These are phyloP conservation scores for Paramecium biaurelia DNA, from an alignment of 73 alveolate genomes.

Conservation along the genomic window DNA sequence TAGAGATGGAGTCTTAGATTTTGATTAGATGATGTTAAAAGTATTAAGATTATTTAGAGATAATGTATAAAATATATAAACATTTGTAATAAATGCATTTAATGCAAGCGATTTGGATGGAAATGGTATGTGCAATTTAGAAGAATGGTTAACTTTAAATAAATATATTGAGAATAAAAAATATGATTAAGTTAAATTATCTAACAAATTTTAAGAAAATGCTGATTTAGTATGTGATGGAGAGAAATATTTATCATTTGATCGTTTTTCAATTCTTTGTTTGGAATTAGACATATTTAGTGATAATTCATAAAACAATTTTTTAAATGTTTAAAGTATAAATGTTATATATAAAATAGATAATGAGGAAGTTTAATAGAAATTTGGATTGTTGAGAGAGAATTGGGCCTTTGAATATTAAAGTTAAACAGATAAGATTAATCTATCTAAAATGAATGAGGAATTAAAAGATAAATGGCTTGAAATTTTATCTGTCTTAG, in stretches of 20 bases:
- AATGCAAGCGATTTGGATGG: slow-evolving; percentile 64
- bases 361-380: background rate
- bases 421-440: background rate
- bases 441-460: background rate
- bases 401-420: background rate
- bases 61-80: slow-evolving; percentile 9
- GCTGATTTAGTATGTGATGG: slow-evolving; percentile 54
- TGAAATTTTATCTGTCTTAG: background rate
- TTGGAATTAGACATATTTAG: slow-evolving; percentile 56
- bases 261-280: slow-evolving; percentile 51
- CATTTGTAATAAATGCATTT: slow-evolving; percentile 60
- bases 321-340: slow-evolving; percentile 1
- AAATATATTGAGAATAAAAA: slow-evolving; percentile 52
- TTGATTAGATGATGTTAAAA: slow-evolving; percentile 48
- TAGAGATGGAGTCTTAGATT: slow-evolving; percentile 51
- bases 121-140: slow-evolving; percentile 50
- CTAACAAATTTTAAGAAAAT: slow-evolving; percentile 31
- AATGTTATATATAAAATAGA: background rate
- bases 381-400: background rate
- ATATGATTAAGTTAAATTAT: slow-evolving; percentile 33
- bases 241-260: slow-evolving; percentile 56
- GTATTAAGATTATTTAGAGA: slow-evolving; percentile 17
- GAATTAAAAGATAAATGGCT: background rate
- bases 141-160: slow-evolving; percentile 55
- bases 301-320: slow-evolving; percentile 39